phyloP scores from a whole-genome alignment of 2,329 filamentous ascomycete species.

The Didymosphaeria variabile region DNA sequence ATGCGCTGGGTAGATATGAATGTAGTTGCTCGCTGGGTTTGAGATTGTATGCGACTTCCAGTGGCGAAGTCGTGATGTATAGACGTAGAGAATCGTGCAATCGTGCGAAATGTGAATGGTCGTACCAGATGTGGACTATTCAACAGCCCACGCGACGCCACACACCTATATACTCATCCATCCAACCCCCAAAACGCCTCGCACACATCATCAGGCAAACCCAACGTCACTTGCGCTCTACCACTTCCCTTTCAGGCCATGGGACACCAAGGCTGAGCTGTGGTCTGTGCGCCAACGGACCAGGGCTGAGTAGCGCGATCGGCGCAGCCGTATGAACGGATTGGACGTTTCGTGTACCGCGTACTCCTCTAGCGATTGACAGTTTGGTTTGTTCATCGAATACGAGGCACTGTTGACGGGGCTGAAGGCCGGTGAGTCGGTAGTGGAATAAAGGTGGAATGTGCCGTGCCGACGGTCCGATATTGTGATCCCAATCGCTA shows the following conservation, averaged over 20 bases:
- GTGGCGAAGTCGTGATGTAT: background rate
- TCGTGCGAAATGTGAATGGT: background rate
- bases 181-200: slow-evolving; percentile 2
- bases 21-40: background rate
- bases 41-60: background rate
- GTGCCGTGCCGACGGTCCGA: background rate
- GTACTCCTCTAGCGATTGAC: background rate
- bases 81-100: too few species aligned
- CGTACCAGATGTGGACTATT: background rate
- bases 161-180: background rate
- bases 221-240: slow-evolving; percentile 9
- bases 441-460: background rate
- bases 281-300: slow-evolving; percentile 3
- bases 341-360: background rate
- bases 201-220: slow-evolving; percentile 5
- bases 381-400: background rate
- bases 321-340: background rate
- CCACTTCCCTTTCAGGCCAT: background rate
- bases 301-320: background rate
- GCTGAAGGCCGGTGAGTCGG: slow-evolving; percentile 1
- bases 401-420: slow-evolving; percentile 4
- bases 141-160: background rate
- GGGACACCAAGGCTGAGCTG: slow-evolving; percentile 6
- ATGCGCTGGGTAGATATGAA: background rate
- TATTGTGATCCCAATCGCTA: background rate